Evolutionary conservation across 768 basidiomycete genomes (phyloP).

Genomic region (Boletus vinaceobasis): DNA sequence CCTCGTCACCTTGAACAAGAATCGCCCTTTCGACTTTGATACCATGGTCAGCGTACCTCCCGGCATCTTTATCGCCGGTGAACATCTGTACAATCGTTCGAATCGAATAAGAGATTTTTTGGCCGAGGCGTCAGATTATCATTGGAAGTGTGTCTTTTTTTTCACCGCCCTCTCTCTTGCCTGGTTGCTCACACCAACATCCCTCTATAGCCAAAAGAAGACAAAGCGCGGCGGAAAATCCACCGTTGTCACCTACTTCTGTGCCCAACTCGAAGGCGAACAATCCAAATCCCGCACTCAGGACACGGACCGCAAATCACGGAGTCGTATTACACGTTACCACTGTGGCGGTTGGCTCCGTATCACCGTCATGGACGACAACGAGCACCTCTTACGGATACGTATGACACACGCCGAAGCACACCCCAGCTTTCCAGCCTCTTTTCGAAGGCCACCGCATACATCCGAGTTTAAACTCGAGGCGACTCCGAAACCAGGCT

Average conservation of each 20-base stretch:
- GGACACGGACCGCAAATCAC: constrained; percentile 33
- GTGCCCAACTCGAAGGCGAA: constrained; percentile 34
- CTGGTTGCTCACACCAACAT: neutral
- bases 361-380: constrained; percentile 36
- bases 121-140: constrained; percentile 34
- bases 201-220: constrained; percentile 28
- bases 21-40: constrained; percentile 32
- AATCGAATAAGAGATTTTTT: constrained; percentile 34
- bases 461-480: constrained; percentile 35
- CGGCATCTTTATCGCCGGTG: constrained; percentile 30
- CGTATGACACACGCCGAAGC: constrained; percentile 36
- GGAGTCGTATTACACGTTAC: constrained; percentile 33
- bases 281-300: constrained; percentile 34
- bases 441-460: constrained; percentile 31
- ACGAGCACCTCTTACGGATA: constrained; percentile 33
- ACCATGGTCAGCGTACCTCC: constrained; percentile 34
- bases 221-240: constrained; percentile 35
- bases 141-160: constrained; percentile 31
- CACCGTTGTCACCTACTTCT: constrained; percentile 35
- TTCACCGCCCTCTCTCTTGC: neutral
- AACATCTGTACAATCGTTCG: constrained; percentile 35
- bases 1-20: constrained; percentile 33
- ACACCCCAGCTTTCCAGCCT: constrained; percentile 31
- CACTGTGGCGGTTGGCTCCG: constrained; percentile 35
- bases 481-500: constrained; percentile 24